Conservation (phyloP, 441 rosid species). For the Geranium incanum region DNA sequence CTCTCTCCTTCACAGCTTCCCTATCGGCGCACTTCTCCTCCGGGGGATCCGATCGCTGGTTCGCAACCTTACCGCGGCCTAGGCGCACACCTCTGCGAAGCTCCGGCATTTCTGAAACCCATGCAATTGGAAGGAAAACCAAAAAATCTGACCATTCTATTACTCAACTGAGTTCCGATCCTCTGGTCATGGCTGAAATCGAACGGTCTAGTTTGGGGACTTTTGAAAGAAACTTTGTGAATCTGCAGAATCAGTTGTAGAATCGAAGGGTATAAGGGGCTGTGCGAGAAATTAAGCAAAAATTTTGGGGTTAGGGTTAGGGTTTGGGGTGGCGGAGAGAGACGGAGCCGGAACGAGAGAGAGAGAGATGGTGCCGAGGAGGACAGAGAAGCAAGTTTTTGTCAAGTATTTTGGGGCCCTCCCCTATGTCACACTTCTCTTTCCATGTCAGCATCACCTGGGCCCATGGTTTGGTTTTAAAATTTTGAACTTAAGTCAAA, state of each 20-base stretch:
- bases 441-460: too few species aligned
- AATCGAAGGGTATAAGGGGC: background rate
- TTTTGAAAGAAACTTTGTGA: background rate
- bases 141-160: conserved; percentile 42
- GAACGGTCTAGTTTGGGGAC: background rate
- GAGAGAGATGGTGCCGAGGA: conserved; percentile 15
- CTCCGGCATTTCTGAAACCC: conserved; percentile 84
- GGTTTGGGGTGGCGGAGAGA: conserved; percentile 13
- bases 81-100: conserved; percentile 70
- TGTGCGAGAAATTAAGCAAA: background rate
- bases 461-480: too few species aligned
- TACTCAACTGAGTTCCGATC: conserved; percentile 14
- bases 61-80: conserved; percentile 47
- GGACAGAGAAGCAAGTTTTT: too few species aligned
- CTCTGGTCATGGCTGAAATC: conserved; percentile 22
- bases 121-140: conserved; percentile 48
- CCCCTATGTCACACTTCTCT: too few species aligned
- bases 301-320: conserved; percentile 14
- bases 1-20: conserved; percentile 24
- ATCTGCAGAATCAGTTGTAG: background rate
- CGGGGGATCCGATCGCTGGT: conserved; percentile 19
- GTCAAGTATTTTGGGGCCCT: too few species aligned
- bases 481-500: too few species aligned
- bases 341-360: background rate
- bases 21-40: conserved; percentile 31